phyloP scores from a whole-genome alignment of 83 land plant species.

The Picea abies region DNA sequence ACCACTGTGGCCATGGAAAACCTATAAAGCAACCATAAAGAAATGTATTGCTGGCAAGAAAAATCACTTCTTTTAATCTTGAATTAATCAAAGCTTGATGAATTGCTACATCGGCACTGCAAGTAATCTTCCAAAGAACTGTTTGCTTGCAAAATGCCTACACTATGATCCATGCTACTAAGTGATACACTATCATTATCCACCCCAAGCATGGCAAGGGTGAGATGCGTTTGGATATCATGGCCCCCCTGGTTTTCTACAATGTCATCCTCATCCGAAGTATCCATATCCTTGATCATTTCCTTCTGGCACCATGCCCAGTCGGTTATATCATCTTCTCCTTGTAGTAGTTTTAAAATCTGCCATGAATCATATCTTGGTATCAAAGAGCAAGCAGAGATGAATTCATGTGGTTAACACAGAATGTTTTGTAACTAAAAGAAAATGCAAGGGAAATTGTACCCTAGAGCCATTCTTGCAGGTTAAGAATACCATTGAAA shows the following conservation, averaged over 20 bases:
- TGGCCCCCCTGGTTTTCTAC: conserved; percentile 29
- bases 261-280: conserved; percentile 40
- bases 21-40: background rate
- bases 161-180: conserved; percentile 52
- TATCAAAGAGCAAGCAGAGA: background rate
- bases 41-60: background rate
- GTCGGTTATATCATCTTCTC: conserved; percentile 18
- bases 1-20: background rate
- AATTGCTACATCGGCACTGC: conserved; percentile 67
- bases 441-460: background rate
- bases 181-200: conserved; percentile 72
- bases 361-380: conserved; percentile 20
- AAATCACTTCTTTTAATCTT: background rate
- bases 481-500: background rate
- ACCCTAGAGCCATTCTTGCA: background rate
- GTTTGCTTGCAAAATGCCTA: conserved; percentile 28
- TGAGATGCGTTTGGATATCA: conserved; percentile 49
- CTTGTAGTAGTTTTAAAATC: conserved; percentile 69
- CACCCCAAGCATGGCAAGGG: conserved; percentile 81
- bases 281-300: conserved; percentile 28
- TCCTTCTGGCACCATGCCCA: conserved; percentile 49
- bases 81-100: conserved; percentile 20
- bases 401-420: background rate
- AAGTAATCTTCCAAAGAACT: conserved; percentile 71
- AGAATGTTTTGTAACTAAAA: background rate